Conservation (phyloP, 495 filamentous ascomycete genomes). For the Bacidia gigantensis region DNA sequence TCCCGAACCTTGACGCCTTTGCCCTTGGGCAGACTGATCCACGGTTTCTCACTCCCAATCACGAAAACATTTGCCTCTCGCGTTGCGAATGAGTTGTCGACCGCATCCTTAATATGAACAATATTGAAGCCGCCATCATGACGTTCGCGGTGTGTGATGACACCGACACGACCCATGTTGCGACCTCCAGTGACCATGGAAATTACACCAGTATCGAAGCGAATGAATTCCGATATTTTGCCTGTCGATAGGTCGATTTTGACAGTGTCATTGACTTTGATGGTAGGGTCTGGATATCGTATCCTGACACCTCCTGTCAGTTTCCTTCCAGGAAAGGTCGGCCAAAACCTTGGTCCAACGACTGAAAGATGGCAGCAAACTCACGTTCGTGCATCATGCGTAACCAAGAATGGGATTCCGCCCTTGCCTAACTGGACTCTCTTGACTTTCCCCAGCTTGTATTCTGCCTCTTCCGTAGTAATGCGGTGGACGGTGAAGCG, state of each 20-base stretch:
- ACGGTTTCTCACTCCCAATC: conserved; percentile 94
- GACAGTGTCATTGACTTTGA: conserved; percentile 99
- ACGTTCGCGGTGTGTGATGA: conserved; percentile 98
- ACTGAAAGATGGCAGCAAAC: conserved; percentile 90
- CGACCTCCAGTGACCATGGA: conserved; percentile 97
- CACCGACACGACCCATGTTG: conserved; percentile 99
- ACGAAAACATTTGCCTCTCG: conserved; percentile 98
- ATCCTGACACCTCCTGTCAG: conserved; percentile 46
- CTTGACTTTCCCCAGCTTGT: conserved; percentile 99
- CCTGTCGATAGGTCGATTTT: conserved; percentile 95
- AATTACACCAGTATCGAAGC: conserved; percentile 93
- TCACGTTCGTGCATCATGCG: conserved; percentile 99
- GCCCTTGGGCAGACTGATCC: conserved; percentile 97
- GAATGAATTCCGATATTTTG: conserved; percentile 93
- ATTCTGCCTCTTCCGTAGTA: conserved; percentile 91
- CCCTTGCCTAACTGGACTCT: conserved; percentile 96
- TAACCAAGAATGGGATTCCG: conserved; percentile 99
- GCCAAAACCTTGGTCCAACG: conserved; percentile 98
- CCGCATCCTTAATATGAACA: conserved; percentile 97
- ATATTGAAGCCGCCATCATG: conserved; percentile 99
- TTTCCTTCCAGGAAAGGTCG: conserved; percentile 26
- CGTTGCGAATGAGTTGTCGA: conserved; percentile 98
- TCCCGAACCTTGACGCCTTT: conserved; percentile 85
- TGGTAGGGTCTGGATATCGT: conserved; percentile 92
- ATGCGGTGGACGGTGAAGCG: conserved; percentile 99